Conservation (phyloP, 768 basidiomycete genomes). For the Suillus decipiens region DNA sequence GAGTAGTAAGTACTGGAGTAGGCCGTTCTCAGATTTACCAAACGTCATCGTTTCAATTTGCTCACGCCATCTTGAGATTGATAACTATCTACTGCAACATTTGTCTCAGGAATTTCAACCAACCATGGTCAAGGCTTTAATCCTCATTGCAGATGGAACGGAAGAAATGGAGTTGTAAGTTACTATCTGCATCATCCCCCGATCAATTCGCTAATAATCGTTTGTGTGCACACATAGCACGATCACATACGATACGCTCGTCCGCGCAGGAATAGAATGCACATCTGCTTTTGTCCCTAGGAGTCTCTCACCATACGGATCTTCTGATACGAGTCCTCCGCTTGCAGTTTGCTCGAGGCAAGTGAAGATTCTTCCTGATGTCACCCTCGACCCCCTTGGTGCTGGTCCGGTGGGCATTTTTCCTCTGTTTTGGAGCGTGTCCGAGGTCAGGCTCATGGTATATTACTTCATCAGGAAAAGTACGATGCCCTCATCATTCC, state of each 20-base stretch:
- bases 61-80: background rate
- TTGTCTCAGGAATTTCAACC: background rate
- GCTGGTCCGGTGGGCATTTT: conserved; percentile 48
- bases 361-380: conserved; percentile 70
- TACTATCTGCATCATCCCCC: background rate
- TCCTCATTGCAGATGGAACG: conserved; percentile 79
- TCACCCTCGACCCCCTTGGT: conserved; percentile 44
- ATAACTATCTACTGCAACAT: background rate
- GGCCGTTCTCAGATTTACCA: background rate
- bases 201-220: conserved; percentile 1
- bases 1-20: too few species aligned
- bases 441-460: background rate
- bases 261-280: conserved; percentile 68
- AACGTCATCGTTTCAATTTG: background rate
- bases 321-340: conserved; percentile 39
- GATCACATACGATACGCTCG: conserved; percentile 79
- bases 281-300: conserved; percentile 67
- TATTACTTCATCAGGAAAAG: conserved; percentile 43
- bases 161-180: conserved; percentile 89
- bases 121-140: conserved; percentile 46
- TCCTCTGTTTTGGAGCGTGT: background rate
- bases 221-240: conserved; percentile 46
- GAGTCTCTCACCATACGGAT: conserved; percentile 25
- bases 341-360: conserved; percentile 70
- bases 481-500: conserved; percentile 76